phyloP scores from a whole-genome alignment of 1,284 basidiomycete genomes.

The Pseudozyma flocculosa region DNA sequence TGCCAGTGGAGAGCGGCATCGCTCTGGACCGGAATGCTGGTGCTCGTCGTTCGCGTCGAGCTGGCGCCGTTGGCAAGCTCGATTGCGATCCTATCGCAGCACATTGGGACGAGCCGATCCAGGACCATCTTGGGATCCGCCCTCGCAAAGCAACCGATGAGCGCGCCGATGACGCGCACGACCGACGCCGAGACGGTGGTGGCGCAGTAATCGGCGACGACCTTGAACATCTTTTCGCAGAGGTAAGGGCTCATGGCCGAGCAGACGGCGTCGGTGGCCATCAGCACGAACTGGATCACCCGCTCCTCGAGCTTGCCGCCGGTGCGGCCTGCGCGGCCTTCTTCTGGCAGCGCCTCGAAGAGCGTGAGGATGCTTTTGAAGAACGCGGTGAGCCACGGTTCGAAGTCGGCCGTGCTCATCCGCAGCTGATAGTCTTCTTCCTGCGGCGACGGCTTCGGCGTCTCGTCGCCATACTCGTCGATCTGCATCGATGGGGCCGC shows the following conservation, averaged over 20 bases:
- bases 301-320: constrained; percentile 84
- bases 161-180: constrained; percentile 83
- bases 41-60: constrained; percentile 83
- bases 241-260: constrained; percentile 82
- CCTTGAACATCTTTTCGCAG: constrained; percentile 80
- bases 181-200: constrained; percentile 75
- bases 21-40: constrained; percentile 76
- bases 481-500: constrained; percentile 6
- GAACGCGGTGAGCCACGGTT: constrained; percentile 86
- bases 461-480: constrained; percentile 60
- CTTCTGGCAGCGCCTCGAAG: constrained; percentile 91
- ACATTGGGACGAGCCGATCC: constrained; percentile 77
- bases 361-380: constrained; percentile 81
- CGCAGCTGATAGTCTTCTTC: constrained; percentile 63
- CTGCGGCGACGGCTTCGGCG: constrained; percentile 50
- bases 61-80: constrained; percentile 90
- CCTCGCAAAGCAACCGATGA: constrained; percentile 81
- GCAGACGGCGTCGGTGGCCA: constrained; percentile 80
- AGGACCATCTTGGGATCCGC: constrained; percentile 76
- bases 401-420: constrained; percentile 71
- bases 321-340: constrained; percentile 70
- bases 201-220: constrained; percentile 77
- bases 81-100: constrained; percentile 74
- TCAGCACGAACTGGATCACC: constrained; percentile 77
- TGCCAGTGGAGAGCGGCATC: constrained; percentile 95